Evolutionary conservation across 2,329 filamentous ascomycete species (phyloP).

Genomic region (Fusarium sp.): DNA sequence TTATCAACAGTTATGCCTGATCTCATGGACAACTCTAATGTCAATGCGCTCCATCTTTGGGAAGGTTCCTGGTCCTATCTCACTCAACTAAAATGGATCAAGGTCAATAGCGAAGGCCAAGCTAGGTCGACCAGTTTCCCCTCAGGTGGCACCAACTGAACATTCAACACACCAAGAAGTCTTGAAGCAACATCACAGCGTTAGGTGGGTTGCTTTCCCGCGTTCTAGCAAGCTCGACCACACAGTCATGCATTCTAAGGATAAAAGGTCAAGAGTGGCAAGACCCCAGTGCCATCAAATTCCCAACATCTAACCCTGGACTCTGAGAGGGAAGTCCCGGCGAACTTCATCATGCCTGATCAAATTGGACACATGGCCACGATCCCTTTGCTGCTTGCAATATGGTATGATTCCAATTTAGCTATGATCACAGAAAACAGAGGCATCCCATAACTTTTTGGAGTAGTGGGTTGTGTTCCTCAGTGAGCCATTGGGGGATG

Average conservation of each 20-base stretch:
- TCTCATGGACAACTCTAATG: constrained; percentile 74
- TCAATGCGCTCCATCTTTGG: constrained; percentile 78
- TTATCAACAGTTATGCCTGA: constrained; percentile 76
- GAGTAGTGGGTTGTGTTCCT: not conserved
- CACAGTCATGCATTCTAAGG: not conserved
- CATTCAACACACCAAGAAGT: too few relatives aligned
- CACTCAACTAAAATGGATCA: constrained; percentile 80
- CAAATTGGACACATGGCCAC: not conserved
- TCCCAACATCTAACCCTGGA: not conserved
- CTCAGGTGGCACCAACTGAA: constrained; percentile 58
- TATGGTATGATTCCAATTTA: not conserved
- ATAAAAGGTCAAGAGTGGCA: not conserved
- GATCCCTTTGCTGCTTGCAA: not conserved
- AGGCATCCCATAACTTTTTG: not conserved
- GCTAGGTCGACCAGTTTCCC: constrained; percentile 83
- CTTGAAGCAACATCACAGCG: not conserved
- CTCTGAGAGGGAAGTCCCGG: not conserved
- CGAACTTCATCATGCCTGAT: not conserved
- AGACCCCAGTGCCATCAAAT: not conserved
- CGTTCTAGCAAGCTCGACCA: not conserved
- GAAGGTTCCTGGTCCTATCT: constrained; percentile 87
- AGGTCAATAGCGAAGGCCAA: constrained; percentile 74
- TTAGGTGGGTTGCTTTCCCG: not conserved
- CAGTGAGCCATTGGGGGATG: not conserved
- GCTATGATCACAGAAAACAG: not conserved